These are phyloP conservation scores for Sporothrix pseudoabietina DNA, from an alignment of 2,329 filamentous ascomycete species.

Conservation along the genomic window DNA sequence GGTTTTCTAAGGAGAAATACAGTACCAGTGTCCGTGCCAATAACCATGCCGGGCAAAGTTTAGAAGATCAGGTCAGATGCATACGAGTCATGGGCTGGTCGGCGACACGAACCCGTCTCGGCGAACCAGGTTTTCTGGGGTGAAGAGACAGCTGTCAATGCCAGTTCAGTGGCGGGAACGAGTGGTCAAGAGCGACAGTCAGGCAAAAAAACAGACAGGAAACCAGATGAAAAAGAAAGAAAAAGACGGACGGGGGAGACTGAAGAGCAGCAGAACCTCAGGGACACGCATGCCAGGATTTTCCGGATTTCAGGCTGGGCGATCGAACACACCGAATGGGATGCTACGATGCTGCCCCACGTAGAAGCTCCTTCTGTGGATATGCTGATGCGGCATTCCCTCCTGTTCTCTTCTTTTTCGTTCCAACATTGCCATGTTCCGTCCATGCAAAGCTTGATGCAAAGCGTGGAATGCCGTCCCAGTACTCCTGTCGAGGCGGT, in stretches of 20 bases:
- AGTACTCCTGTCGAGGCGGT: background rate
- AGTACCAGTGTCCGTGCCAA: background rate
- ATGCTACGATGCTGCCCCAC: background rate
- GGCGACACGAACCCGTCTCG: constrained; percentile 4
- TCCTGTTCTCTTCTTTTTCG: background rate
- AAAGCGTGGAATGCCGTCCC: background rate
- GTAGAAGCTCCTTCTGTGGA: background rate
- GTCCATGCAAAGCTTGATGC: constrained; percentile 3
- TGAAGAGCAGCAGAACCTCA: background rate
- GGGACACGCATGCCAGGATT: constrained; percentile 13
- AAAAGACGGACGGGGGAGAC: background rate
- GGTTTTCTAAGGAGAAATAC: too few relatives aligned
- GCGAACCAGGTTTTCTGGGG: constrained; percentile 15
- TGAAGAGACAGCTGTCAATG: background rate
- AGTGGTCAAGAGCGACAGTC: background rate
- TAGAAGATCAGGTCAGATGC: background rate
- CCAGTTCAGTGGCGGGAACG: background rate
- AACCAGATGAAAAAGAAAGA: background rate
- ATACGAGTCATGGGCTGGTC: constrained; percentile 22
- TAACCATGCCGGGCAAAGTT: background rate
- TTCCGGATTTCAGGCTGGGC: constrained; percentile 16
- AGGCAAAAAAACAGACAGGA: background rate
- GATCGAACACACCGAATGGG: constrained; percentile 16
- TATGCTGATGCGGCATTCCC: background rate
- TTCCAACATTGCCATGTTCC: background rate